Evolutionary conservation across 2,329 filamentous ascomycete genomes (phyloP).

Genomic region (Neoarthrinium moseri): DNA sequence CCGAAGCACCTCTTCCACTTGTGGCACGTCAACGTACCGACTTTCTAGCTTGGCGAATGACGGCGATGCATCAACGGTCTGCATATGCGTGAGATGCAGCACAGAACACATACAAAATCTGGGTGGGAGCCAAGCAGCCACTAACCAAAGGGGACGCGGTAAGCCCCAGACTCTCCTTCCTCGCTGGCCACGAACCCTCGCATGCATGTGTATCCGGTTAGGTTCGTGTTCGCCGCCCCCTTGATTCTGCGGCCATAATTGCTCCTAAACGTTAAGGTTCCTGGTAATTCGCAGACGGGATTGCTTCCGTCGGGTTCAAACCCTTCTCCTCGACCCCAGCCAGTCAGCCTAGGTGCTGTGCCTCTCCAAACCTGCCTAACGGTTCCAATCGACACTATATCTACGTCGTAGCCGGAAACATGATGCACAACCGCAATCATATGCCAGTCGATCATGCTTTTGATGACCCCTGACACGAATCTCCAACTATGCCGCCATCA

Average conservation of each 20-base stretch:
- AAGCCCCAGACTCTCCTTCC: conserved; percentile 3
- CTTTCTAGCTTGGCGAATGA: conserved; percentile 7
- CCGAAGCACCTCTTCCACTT: conserved; percentile 13
- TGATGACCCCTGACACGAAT: no score
- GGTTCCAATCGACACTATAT: no score
- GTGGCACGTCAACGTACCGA: conserved; percentile 24
- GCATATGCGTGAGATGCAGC: conserved; percentile 33
- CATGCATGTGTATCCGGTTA: not conserved
- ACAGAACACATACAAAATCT: conserved; percentile 6
- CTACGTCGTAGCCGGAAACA: no score
- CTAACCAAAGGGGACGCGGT: not conserved
- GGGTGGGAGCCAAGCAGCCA: not conserved
- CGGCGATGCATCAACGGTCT: conserved; percentile 23
- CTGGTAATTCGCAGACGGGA: not conserved
- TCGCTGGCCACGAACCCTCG: conserved; percentile 1
- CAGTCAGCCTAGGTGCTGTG: no score
- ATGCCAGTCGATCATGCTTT: no score
- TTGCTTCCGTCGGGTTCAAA: not conserved
- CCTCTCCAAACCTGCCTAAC: no score
- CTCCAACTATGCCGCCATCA: conserved; percentile 16
- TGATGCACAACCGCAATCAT: no score
- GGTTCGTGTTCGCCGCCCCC: conserved; percentile 1
- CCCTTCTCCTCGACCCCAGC: no score
- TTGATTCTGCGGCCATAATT: not conserved
- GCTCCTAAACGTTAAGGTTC: not conserved